A percentile compares a stretch with the other conserved stretches of the same genome.
These are phyloP conservation scores for Bonia amplexicaulis DNA, from an alignment of 176 grass and related monocot species.

Conservation along the genomic window DNA sequence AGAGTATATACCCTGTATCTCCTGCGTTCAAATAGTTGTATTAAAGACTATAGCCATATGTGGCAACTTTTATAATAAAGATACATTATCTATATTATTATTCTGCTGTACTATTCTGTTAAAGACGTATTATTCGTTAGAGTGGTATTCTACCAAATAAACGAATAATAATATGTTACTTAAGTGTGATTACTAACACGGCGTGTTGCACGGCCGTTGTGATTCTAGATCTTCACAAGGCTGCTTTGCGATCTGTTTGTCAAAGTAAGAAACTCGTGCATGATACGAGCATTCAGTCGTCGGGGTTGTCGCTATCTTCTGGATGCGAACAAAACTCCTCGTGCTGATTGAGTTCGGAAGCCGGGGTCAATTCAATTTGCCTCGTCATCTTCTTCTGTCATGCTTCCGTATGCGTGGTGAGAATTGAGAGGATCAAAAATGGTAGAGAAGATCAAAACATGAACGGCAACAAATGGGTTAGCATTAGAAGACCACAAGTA, in stretches of 20 bases:
- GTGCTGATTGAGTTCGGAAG: background rate
- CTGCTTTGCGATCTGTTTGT: background rate
- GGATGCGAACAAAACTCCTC: background rate
- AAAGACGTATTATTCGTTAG: too few species aligned
- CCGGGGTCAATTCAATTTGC: background rate
- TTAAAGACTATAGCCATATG: too few species aligned
- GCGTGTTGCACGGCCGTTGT: background rate
- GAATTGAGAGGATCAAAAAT: background rate
- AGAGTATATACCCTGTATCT: too few species aligned
- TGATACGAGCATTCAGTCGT: background rate
- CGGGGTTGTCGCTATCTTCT: constrained; percentile 26
- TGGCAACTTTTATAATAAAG: too few species aligned
- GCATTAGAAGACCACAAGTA: constrained; percentile 62
- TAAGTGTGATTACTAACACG: too few species aligned
- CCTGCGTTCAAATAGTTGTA: too few species aligned
- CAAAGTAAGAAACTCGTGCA: background rate
- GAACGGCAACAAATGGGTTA: background rate
- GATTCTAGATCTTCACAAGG: constrained; percentile 6
- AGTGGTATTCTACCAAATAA: too few species aligned
- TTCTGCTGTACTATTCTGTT: too few species aligned
- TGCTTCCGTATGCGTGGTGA: background rate
- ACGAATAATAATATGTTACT: too few species aligned
- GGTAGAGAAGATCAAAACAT: background rate
- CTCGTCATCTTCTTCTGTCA: background rate
- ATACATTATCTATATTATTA: too few species aligned